Evolutionary conservation across 805 yeast species (phyloP).

Genomic region (Myxozyma neotropica): DNA sequence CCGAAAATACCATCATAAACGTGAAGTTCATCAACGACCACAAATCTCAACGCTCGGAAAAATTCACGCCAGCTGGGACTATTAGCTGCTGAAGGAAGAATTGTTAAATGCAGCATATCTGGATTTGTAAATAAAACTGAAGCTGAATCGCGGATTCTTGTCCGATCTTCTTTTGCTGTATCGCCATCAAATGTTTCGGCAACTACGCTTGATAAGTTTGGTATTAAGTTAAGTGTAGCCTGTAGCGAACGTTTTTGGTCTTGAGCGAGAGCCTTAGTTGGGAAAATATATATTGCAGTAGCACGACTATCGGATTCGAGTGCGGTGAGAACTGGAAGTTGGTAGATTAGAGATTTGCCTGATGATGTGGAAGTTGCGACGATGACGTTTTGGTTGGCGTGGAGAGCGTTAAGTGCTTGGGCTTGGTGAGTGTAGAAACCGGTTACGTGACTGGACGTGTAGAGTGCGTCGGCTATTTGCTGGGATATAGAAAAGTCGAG

Average conservation of each 20-base stretch:
- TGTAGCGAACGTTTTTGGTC: slow-evolving; percentile 87
- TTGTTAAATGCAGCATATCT: slow-evolving; percentile 84
- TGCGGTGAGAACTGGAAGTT: slow-evolving; percentile 72
- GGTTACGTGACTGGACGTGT: slow-evolving; percentile 51
- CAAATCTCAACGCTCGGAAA: slow-evolving; percentile 62
- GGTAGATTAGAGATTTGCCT: slow-evolving; percentile 92
- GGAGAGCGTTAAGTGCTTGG: slow-evolving; percentile 62
- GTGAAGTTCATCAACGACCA: slow-evolving; percentile 81
- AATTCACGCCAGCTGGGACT: slow-evolving; percentile 64
- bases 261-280: slow-evolving; percentile 96
- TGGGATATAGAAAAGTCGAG: slow-evolving; percentile 53
- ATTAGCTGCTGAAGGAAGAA: slow-evolving; percentile 62
- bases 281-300: slow-evolving; percentile 86
- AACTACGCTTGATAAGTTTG: slow-evolving; percentile 43
- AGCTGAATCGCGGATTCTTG: slow-evolving; percentile 59
- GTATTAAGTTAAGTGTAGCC: slow-evolving; percentile 56
- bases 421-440: slow-evolving; percentile 80
- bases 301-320: slow-evolving; percentile 48
- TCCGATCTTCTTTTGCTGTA: slow-evolving; percentile 63
- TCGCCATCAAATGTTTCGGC: slow-evolving; percentile 95
- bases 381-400: slow-evolving; percentile 66
- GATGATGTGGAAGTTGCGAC: slow-evolving; percentile 95
- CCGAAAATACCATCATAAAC: slow-evolving; percentile 91
- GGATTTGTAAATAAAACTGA: slow-evolving; percentile 92
- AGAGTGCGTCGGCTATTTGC: slow-evolving; percentile 56